These are phyloP conservation scores for Geranomyces michiganensis DNA, from an alignment of 192 early-diverging fungal genomes.

Conservation along the genomic window DNA sequence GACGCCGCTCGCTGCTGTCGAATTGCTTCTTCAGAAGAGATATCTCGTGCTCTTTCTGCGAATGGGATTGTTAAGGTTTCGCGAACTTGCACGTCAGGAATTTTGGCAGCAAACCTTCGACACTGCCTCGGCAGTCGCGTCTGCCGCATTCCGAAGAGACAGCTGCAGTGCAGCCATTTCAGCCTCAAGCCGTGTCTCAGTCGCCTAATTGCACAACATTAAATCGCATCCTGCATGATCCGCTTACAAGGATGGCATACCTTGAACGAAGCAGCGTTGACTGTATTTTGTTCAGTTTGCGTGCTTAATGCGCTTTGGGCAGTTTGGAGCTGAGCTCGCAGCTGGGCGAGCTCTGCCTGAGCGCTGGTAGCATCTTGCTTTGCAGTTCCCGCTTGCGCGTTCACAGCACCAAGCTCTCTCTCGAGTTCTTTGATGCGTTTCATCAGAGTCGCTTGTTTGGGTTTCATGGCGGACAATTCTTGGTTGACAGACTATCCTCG, in stretches of 20 bases:
- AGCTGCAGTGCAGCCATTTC: background rate
- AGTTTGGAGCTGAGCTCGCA: background rate
- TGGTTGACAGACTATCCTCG: slow-evolving; percentile 19
- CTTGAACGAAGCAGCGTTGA: background rate
- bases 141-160: background rate
- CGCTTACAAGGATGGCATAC: background rate
- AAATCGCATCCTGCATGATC: too few species aligned
- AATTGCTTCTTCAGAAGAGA: slow-evolving; percentile 26
- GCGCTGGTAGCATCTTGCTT: background rate
- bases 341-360: background rate
- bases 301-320: background rate
- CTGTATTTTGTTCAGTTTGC: background rate
- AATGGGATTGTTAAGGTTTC: background rate
- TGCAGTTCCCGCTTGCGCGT: background rate
- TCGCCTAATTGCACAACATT: too few species aligned
- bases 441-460: slow-evolving; percentile 28
- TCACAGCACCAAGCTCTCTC: background rate
- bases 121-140: background rate
- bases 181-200: background rate
- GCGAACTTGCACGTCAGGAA: background rate
- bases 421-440: slow-evolving; percentile 22
- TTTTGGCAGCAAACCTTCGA: background rate
- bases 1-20: slow-evolving; percentile 17
- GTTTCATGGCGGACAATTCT: slow-evolving; percentile 33
- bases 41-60: slow-evolving; percentile 10